Conservation (phyloP, 805 yeast species). For the Vanderwaltozyma yarrowii region DNA sequence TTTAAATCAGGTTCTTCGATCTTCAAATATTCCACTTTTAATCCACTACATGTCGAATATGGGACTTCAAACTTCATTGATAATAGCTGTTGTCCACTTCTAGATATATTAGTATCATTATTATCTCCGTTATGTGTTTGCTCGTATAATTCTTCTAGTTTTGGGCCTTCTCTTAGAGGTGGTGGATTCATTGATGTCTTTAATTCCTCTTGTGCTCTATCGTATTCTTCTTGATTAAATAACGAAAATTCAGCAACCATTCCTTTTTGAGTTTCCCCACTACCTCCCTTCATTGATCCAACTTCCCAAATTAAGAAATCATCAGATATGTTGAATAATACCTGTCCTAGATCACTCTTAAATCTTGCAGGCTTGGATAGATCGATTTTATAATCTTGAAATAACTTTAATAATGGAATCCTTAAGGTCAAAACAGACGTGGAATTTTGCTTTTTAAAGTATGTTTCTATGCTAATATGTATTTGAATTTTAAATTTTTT, state of each 20-base stretch:
- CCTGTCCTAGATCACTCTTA: constrained; percentile 63
- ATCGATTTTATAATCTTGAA: constrained; percentile 33
- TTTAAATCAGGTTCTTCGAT: constrained; percentile 52
- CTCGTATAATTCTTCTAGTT: constrained; percentile 27
- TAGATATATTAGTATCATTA: neutral
- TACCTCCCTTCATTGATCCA: constrained; percentile 41
- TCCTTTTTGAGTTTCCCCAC: constrained; percentile 40
- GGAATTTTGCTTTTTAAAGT: constrained; percentile 27
- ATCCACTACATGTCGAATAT: constrained; percentile 52
- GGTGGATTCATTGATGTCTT: constrained; percentile 31
- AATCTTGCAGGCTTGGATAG: constrained; percentile 47
- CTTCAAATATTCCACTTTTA: constrained; percentile 55
- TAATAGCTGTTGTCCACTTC: constrained; percentile 25
- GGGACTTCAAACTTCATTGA: constrained; percentile 55
- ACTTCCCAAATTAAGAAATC: constrained; percentile 67
- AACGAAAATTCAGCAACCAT: constrained; percentile 47
- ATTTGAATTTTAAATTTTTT: constrained; percentile 21
- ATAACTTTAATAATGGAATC: constrained; percentile 24
- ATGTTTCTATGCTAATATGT: constrained; percentile 18
- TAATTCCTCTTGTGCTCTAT: constrained; percentile 16
- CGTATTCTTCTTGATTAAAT: constrained; percentile 20
- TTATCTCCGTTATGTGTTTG: constrained; percentile 16
- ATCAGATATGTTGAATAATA: constrained; percentile 59
- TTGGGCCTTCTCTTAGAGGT: constrained; percentile 26
- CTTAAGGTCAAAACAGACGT: constrained; percentile 26